Evolutionary conservation across 176 grass and related monocot genomes (phyloP), one percentile per base, ranked within the genome.

Genomic region (Bothriochloa decipiens): DNA sequence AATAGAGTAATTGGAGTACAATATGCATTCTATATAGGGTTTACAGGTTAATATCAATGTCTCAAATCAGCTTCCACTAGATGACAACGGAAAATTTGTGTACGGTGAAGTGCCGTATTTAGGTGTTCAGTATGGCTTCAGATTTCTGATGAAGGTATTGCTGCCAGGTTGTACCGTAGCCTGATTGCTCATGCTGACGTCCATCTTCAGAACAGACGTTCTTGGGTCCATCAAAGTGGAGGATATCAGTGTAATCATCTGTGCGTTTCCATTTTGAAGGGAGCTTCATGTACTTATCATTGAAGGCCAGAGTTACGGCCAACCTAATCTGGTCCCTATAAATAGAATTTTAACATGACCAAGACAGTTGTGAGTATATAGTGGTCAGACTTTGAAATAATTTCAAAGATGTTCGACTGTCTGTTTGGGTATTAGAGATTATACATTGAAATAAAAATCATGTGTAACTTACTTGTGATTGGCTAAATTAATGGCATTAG

Each of bases 201-300:
- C 79, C 84, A 58, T 85, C 74, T 78, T 84, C 61, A 40, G 66
- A 75, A 65, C 96, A 95, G 58, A 88, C 65, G n/a, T 45, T 94
- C 78, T 69, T 90, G 3, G 96, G 96, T 7, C 96, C 96, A 41
- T 98, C 93, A 39, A 88, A 94, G 29, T 64, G 40, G 33, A 90
- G 71, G 70, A 95, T 76, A 27, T 94, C 84, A 0, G 68, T 33
- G 49, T 86, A 47, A 79, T 52, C 86, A 35, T 77, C 60, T 76
- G 55, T 25, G 6, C 86, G 81, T 75, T 87, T 91, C 93, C 96
- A 98, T 46, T 73, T 87, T 18, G 75, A 79, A 77, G 96, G 89
- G 76, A 95, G 89, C 68, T 90, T 94, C 35, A 84, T 61, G 92
- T 98, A 85, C 73, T 90, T 90, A 8, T 40, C 61, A 78, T 94